A percentile compares a stretch with the other conserved stretches of the same genome.
Evolutionary conservation across 257 asterid species (phyloP).

Genomic region (Oldenlandia corymbosa): DNA sequence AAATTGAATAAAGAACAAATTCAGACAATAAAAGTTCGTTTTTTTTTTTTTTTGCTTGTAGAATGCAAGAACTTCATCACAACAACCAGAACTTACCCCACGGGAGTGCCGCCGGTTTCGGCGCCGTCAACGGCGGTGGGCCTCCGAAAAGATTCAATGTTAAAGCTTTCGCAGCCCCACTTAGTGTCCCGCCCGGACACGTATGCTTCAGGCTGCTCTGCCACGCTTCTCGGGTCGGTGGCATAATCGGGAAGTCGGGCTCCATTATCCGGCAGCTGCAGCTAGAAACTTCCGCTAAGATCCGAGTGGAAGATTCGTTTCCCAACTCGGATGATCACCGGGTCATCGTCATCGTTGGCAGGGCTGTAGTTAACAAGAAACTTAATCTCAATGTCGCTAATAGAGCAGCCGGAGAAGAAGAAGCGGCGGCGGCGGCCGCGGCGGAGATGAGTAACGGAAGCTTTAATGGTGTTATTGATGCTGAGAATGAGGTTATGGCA

Average conservation of each 20-base stretch:
- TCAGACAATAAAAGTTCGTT: neutral
- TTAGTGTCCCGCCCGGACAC: conserved; percentile 40
- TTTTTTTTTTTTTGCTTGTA: neutral
- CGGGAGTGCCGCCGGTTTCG: neutral
- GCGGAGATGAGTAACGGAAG: neutral
- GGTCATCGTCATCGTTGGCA: conserved; percentile 45
- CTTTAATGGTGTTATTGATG: neutral
- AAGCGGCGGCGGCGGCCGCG: too few relatives aligned
- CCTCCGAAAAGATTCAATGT: conserved; percentile 18
- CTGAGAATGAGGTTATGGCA: conserved; percentile 29
- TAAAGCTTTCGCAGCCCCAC: conserved; percentile 36
- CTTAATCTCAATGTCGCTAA: conserved; percentile 21
- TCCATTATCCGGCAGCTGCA: conserved; percentile 62
- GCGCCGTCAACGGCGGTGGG: conserved; percentile 23
- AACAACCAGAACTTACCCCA: neutral
- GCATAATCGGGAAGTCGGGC: conserved; percentile 68
- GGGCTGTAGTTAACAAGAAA: conserved; percentile 24
- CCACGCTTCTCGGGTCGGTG: conserved; percentile 70
- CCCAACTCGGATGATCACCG: conserved; percentile 37
- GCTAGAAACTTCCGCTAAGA: conserved; percentile 44
- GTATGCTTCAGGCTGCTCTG: conserved; percentile 67
- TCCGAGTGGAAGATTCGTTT: conserved; percentile 51
- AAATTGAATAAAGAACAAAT: neutral
- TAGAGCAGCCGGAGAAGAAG: conserved; percentile 13
- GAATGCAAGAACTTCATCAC: conserved; percentile 8